phyloP scores from a whole-genome alignment of 441 rosid species.

The Raphanus hybrid region DNA sequence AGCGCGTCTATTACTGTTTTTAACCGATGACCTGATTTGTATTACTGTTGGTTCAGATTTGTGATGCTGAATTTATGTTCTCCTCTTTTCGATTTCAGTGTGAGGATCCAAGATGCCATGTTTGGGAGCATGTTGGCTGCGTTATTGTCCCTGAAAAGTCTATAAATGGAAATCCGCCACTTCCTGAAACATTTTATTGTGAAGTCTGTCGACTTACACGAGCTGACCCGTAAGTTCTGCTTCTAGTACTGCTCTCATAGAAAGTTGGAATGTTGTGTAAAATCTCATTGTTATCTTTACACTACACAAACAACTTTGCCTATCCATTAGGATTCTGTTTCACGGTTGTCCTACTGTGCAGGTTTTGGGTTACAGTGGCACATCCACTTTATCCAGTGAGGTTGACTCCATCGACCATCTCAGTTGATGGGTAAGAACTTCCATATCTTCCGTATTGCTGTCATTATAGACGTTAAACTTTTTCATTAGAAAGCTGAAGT shows the following conservation, averaged over 20 bases:
- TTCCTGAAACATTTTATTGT: conserved; percentile 88
- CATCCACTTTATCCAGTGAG: conserved; percentile 80
- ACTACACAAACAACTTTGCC: not conserved
- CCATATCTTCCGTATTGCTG: not conserved
- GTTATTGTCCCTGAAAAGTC: conserved; percentile 84
- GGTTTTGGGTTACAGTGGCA: conserved; percentile 74
- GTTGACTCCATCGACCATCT: conserved; percentile 59
- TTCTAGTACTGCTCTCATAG: not conserved
- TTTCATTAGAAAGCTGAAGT: not conserved
- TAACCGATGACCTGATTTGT: conserved; percentile 12
- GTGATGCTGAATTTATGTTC: not conserved
- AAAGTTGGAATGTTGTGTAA: conserved; percentile 1
- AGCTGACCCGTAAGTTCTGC: conserved; percentile 87
- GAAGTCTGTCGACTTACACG: conserved; percentile 92
- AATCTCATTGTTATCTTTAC: not conserved
- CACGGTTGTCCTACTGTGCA: conserved; percentile 39
- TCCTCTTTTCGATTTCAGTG: conserved; percentile 58
- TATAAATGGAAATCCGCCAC: conserved; percentile 61
- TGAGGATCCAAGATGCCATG: conserved; percentile 76
- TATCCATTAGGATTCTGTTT: conserved; percentile 14
- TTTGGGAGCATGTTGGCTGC: conserved; percentile 91
- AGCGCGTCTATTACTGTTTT: conserved; percentile 4
- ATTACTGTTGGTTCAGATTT: conserved; percentile 4
- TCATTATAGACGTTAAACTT: conserved; percentile 17
- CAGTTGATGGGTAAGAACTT: conserved; percentile 80